Evolutionary conservation across 1,284 basidiomycete species (phyloP), one percentile per base, ranked within the genome.

Genomic region (Takashimella tepidaria): DNA sequence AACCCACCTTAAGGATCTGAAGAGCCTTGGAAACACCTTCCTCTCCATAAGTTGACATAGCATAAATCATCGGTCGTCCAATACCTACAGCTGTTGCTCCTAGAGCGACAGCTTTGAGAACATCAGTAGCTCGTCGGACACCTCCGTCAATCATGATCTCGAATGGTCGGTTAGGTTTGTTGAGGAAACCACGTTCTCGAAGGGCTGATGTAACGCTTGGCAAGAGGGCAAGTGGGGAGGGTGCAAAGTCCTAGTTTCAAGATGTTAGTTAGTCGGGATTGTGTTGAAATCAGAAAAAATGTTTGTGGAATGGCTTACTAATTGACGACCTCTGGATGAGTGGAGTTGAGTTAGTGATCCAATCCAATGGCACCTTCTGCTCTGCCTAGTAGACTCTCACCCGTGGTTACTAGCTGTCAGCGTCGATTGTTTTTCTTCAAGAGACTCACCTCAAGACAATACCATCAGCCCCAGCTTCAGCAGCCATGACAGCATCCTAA

Each of bases 81-180:
- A 80, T 75, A 24, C 79, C 79, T 19, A 79, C 78, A 20, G 90
- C 92, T 27, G 85, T 92, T 6, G 92, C 93, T 11, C 93, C 93
- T 21, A 97, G 79, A 1, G 92, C 91, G 47, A 97, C 75, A 5
- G 92, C 93, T 73, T 98, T 98, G 60, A 97, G 78, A 1, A 96
- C 88, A 72, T 98, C 93, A 10, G 87, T 91, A 0, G 90, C 90
- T 43, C 92, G 80, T 50, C 93, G 81, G 8, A 96, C 89, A 53
- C 93, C 93, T 19, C 93, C 92, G 69, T 97, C 93, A 5, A 96
- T 83, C 67, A 90, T 92, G 49, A 97, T 78, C 70, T 91, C 84
- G 76, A 96, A 96, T 2, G 59, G 51, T 23, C 58, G 58, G 27
- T 51, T 43, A 21, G 56, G 56, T 57, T 74, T 76, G 53, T 70